Evolutionary conservation across 805 yeast genomes (phyloP), one percentile per base, ranked within the genome.

Genomic region (Candida broadrunensis): DNA sequence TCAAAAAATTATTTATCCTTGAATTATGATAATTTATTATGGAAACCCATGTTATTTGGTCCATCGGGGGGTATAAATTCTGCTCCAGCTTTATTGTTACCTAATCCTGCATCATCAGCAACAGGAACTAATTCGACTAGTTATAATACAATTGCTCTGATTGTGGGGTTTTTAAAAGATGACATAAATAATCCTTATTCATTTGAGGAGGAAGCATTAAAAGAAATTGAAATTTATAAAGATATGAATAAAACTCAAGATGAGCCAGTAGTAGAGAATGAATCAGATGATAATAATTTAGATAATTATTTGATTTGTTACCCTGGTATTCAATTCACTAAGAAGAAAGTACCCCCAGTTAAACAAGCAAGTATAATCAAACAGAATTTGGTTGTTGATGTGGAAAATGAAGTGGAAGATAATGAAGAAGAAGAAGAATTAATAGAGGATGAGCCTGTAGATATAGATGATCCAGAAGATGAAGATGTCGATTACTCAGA

Each of bases 21-120:
- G n/a, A 70, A 81, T 33, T 74, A 79, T 3, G 63, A 66, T 0
- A 70, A 72, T 32, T 63, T 88, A 12, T 46, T 88, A 12, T 88
- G 96, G 96, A 85, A 84, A 51, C 89, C 90, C 1, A 73, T 86
- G 61, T 74, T 86, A n/a, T 75, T 80, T 51, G 95, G 95, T 0
- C 91, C 93, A 0, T 83, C 90, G 0, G 88, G 93, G 17, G 96
- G 95, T 12, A 82, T 88, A 26, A 84, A 85, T 51, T 78, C 84
- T 0, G 80, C 78, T 0, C 72, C 78, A 1, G 67, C 75, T 1
- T 56, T 55, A 62, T 65, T 62, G 26, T 35, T 25, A 20, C 34
- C 39, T 16, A 27, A 29, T 24, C 26, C 37, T 27, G 15, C 35
- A 11, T 15, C 23, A 5, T n/a, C 37, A 5, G 14, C 33, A 19